Evolutionary conservation across 768 basidiomycete genomes (phyloP).

Genomic region (Pisolithus microcarpus): DNA sequence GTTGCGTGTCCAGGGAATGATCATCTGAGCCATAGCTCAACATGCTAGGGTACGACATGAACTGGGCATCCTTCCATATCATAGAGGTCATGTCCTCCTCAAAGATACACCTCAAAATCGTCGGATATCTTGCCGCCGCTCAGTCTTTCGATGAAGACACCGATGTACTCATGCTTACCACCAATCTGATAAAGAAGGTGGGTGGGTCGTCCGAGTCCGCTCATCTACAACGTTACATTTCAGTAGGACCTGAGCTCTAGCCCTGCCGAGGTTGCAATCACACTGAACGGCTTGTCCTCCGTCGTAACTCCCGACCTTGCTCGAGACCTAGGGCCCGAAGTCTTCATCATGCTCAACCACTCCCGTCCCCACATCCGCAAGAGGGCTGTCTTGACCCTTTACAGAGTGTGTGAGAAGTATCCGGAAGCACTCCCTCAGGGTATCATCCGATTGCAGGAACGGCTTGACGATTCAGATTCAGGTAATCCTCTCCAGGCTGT

Average conservation of each 20-base stretch:
- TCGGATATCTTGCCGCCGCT: slow-evolving; percentile 90
- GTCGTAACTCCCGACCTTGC: slow-evolving; percentile 84
- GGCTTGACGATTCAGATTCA: slow-evolving; percentile 70
- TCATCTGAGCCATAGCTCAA: slow-evolving; percentile 58
- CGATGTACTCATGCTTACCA: slow-evolving; percentile 95
- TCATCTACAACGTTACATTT: slow-evolving; percentile 3
- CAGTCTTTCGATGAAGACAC: slow-evolving; percentile 92
- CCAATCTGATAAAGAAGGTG: slow-evolving; percentile 92
- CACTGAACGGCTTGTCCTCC: slow-evolving; percentile 76
- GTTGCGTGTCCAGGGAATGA: slow-evolving; percentile 4
- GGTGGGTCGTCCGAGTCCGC: slow-evolving; percentile 37
- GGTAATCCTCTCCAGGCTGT: slow-evolving; percentile 31
- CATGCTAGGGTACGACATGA: slow-evolving; percentile 94
- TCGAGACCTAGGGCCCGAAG: slow-evolving; percentile 81
- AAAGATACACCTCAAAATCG: slow-evolving; percentile 84
- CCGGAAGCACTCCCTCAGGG: slow-evolving; percentile 68
- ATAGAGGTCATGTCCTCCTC: slow-evolving; percentile 97
- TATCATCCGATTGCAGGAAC: slow-evolving; percentile 67
- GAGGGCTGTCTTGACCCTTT: slow-evolving; percentile 78
- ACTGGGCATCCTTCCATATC: slow-evolving; percentile 94
- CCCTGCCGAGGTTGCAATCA: slow-evolving; percentile 67
- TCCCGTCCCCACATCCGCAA: slow-evolving; percentile 85
- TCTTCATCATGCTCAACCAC: slow-evolving; percentile 83
- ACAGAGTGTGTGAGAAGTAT: slow-evolving; percentile 73
- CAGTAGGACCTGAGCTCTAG: slow-evolving; percentile 71